phyloP scores from a whole-genome alignment of 495 filamentous ascomycete genomes.

The Annulohypoxylon moriforme region DNA sequence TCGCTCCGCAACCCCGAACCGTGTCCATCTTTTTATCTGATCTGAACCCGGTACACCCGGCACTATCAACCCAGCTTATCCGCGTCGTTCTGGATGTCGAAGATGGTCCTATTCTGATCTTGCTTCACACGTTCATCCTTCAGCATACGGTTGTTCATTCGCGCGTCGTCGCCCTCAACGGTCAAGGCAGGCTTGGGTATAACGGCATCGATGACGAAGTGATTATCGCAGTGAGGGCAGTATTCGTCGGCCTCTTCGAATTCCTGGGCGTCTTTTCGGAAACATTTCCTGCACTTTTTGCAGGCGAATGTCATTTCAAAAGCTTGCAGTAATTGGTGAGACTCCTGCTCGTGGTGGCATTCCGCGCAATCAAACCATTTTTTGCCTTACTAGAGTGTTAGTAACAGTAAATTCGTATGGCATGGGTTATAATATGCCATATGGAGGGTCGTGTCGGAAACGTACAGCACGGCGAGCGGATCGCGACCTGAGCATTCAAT shows the following conservation, averaged over 20 bases:
- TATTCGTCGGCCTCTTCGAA: conserved; percentile 99
- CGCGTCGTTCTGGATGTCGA: conserved; percentile 75
- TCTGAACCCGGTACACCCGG: background rate
- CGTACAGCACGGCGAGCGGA: conserved; percentile 94
- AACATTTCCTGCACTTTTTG: conserved; percentile 98
- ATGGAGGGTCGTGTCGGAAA: conserved; percentile 22
- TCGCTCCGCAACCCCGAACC: conserved; percentile 38
- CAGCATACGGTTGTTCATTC: conserved; percentile 88
- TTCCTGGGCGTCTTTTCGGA: conserved; percentile 89
- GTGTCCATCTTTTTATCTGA: conserved; percentile 7
- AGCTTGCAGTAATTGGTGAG: conserved; percentile 77
- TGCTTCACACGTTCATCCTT: conserved; percentile 86
- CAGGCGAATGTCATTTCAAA: conserved; percentile 94
- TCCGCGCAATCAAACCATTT: conserved; percentile 99
- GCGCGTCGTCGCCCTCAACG: conserved; percentile 89
- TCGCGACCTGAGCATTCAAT: conserved; percentile 96
- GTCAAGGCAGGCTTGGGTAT: conserved; percentile 82
- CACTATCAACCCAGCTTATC: conserved; percentile 76
- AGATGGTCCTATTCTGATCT: conserved; percentile 71
- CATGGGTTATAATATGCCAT: background rate
- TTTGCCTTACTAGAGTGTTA: conserved; percentile 65
- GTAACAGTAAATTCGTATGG: background rate
- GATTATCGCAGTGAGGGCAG: conserved; percentile 99
- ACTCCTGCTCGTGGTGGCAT: conserved; percentile 86
- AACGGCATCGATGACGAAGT: conserved; percentile 90